phyloP scores from a whole-genome alignment of 306 rosid genomes.

The Ormosia semicastrata region DNA sequence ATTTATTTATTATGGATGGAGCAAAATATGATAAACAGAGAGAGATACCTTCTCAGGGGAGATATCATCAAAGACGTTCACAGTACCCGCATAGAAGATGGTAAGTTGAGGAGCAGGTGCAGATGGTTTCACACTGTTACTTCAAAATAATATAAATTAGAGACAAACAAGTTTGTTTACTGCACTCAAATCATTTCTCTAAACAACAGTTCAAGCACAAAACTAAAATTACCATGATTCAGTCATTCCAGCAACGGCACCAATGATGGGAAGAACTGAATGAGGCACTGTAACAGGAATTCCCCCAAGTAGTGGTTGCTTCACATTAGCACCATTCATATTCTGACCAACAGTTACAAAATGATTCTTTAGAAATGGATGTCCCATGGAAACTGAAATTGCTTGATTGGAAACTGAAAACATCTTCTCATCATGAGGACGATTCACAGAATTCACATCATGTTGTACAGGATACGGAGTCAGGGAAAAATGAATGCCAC shows the following conservation, averaged over 20 bases:
- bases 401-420: slow-evolving; percentile 58
- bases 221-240: slow-evolving; percentile 54
- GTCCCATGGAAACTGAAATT: slow-evolving; percentile 43
- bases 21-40: not conserved
- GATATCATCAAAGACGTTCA: slow-evolving; percentile 69
- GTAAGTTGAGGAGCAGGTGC: slow-evolving; percentile 67
- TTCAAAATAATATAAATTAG: slow-evolving; percentile 4
- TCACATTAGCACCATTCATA: slow-evolving; percentile 40
- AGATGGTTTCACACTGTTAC: slow-evolving; percentile 46
- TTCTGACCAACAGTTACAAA: slow-evolving; percentile 48
- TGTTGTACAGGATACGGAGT: slow-evolving; percentile 59
- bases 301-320: slow-evolving; percentile 61
- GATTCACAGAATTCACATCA: slow-evolving; percentile 47
- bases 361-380: slow-evolving; percentile 44
- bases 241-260: slow-evolving; percentile 46
- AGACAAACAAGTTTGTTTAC: not conserved
- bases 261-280: slow-evolving; percentile 32
- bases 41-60: slow-evolving; percentile 70
- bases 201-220: not conserved
- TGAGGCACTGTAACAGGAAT: slow-evolving; percentile 53
- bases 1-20: not conserved
- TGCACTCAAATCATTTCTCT: not conserved
- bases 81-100: slow-evolving; percentile 76
- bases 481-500: slow-evolving; percentile 60
- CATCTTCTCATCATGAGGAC: slow-evolving; percentile 55